Base-by-base conservation (phyloP, 768 basidiomycete species). In the Lactarius pseudohatsudake region DNA sequence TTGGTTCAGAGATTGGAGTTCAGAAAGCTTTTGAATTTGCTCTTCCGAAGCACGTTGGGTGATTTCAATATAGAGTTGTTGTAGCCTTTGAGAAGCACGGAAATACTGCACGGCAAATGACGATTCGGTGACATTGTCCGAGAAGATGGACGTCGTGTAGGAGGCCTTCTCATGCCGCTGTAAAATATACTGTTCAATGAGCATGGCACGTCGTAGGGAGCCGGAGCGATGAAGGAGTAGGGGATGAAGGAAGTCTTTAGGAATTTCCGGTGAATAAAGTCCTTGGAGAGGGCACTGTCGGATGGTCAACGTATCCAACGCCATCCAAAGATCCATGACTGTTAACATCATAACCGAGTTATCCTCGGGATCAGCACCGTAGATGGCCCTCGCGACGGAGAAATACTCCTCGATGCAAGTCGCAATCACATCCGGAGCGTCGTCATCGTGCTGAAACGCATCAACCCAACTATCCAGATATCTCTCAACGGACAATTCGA, bases 321-420 rank as follows among this genome's bases (percentile, higher is more conserved):
- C 80, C 3, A 80, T 74, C 84, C 84, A 85, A 13, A 85, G 74
- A 40, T 82, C 79, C 28, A 83, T 69, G 41, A 79, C 61, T 5
- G 79, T 79, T 38, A 38, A 38, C 1, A 38, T 38, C 36, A 38
- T 20, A 11, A n/a, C 20, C 0, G 45, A 45, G n/a, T 68, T 50
- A 16, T 65, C 18, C 54, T 65, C 70, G 45, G 45, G 9, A 45
- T 45, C 18, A n/a, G 20, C 41, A 18, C 41, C 45, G 9, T 45
- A 45, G 45, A 45, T 45, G 1, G 9, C 9, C 45, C n/a, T 45
- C n/a, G 45, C 45, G 8, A n/a, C 20, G 45, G n/a, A 10, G 26
- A 60, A 34, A 36, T 62, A 62, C 38, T 62, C 28, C 4, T 62
- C 50, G 15, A 62, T 11, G 50, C 61, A 62, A n/a, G 50, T 36